Base-by-base conservation (phyloP, 495 filamentous ascomycete species). In the Filosporella fistucella region DNA sequence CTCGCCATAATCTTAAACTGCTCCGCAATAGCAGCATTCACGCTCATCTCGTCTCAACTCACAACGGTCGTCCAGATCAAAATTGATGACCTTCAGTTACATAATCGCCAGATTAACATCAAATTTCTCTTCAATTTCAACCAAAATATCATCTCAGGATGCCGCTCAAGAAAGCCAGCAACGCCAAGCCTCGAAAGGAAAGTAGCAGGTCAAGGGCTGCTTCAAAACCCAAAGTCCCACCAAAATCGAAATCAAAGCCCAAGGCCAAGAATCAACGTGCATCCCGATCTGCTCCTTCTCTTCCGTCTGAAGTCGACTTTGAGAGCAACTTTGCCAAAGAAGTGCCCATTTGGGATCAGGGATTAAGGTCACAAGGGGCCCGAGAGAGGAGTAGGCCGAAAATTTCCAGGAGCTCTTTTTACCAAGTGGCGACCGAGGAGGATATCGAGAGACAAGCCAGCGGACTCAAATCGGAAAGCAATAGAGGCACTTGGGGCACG, bases 131-230 rank as follows among this genome's bases (percentile, higher is more conserved):
- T n/a, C n/a, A n/a, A n/a, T n/a, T n/a, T n/a, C n/a, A n/a, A n/a
- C n/a, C n/a, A n/a, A n/a, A n/a, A n/a, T n/a, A n/a, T n/a, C n/a
- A n/a, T n/a, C 21, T 14, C 32, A 42, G 10, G 4, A 35, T 35
- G 24, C 46, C 46, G 10, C 46, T 28, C 3, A 49, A 49, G 29
- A 48, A 21, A 30, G 18, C 33, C 32, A 28, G 4, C 41, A 28
- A 24, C 25, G 8, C 41, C 26, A 3, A 18, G 26, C 12, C 8
- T 14, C 21, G 28, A 8, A 36, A 20, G 16, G 26, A 45, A 24
- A 24, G 26, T 13, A 28, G n/a, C 17, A 36, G 5, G 1, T n/a
- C 39, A 20, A 20, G 22, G 21, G 24, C 26, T 32, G 8, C 33
- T 28, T 4, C 33, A 26, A 38, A 39, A 14, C 22, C 33, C 9